These are phyloP conservation scores for Kodamaea jinghongensis DNA, from an alignment of 805 yeast species.

Conservation along the genomic window DNA sequence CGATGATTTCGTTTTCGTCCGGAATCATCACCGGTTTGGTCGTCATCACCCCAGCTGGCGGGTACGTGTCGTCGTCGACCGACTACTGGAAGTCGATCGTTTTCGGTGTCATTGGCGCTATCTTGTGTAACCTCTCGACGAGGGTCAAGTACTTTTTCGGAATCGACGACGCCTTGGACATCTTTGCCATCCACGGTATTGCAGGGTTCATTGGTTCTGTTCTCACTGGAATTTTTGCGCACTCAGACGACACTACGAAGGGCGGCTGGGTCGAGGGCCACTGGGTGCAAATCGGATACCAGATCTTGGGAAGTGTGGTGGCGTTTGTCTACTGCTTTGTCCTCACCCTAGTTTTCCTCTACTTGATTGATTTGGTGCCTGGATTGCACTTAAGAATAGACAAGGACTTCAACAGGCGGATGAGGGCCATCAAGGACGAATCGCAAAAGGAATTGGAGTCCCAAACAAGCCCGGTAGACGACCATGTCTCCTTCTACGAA, in stretches of 20 bases:
- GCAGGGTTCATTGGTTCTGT: conserved; percentile 41
- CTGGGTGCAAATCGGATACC: conserved; percentile 42
- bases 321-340: conserved; percentile 34
- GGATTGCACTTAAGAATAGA: conserved; percentile 43
- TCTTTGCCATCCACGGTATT: conserved; percentile 44
- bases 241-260: conserved; percentile 24
- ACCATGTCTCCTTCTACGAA: conserved; percentile 19
- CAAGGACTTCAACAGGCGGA: conserved; percentile 33
- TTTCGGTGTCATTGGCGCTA: conserved; percentile 39
- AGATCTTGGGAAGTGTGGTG: conserved; percentile 35
- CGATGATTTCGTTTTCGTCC: conserved; percentile 38
- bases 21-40: conserved; percentile 43
- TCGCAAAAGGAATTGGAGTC: conserved; percentile 14
- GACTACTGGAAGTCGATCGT: conserved; percentile 42
- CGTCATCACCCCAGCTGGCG: conserved; percentile 44
- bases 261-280: conserved; percentile 44
- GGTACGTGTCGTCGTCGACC: conserved; percentile 31
- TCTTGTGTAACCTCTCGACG: conserved; percentile 36
- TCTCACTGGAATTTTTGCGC: conserved; percentile 41
- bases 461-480: background rate
- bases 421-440: conserved; percentile 12
- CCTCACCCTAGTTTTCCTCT: conserved; percentile 29
- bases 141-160: conserved; percentile 36
- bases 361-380: conserved; percentile 37
- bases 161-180: conserved; percentile 44